Evolutionary conservation across 805 yeast species (phyloP).

Genomic region (Lipomyces sp.): DNA sequence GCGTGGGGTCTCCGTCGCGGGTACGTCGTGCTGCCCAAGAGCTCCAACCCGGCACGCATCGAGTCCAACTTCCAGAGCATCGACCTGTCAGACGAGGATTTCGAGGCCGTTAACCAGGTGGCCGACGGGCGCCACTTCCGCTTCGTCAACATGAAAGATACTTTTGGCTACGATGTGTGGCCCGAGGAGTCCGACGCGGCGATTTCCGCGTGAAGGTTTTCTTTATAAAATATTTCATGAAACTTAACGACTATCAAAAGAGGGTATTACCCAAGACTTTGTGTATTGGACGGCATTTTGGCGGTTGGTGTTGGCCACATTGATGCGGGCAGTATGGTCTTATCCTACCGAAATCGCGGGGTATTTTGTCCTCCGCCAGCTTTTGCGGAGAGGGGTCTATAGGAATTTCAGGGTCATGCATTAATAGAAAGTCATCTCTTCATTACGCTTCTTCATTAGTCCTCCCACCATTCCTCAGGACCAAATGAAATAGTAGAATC

Average conservation of each 20-base stretch:
- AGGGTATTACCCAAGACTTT: conserved; percentile 7
- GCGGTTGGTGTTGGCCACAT: conserved; percentile 7
- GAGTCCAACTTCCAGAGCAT: conserved; percentile 48
- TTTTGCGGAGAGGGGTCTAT: conserved; percentile 4
- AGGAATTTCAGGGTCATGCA: conserved; percentile 10
- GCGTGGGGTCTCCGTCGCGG: conserved; percentile 52
- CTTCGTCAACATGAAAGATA: conserved; percentile 15
- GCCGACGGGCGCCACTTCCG: conserved; percentile 12
- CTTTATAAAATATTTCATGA: conserved; percentile 5
- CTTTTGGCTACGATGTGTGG: conserved; percentile 16
- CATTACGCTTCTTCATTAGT: conserved; percentile 8
- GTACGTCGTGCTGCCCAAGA: conserved; percentile 42
- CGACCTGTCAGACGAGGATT: conserved; percentile 51
- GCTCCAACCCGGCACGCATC: conserved; percentile 69
- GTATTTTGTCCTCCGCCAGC: conserved; percentile 7
- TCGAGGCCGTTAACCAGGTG: conserved; percentile 39
- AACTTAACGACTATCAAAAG: conserved; percentile 4
- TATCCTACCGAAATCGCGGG: conserved; percentile 9
- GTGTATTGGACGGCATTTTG: conserved; percentile 2
- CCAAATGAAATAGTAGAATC: conserved; percentile 9
- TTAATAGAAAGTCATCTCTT: conserved; percentile 4
- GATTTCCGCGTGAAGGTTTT: conserved; percentile 7
- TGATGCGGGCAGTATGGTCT: conserved; percentile 4
- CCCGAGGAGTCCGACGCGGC: conserved; percentile 11
- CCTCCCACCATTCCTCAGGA: conserved; percentile 9